These are phyloP conservation scores for Phytopythium montanum DNA, from an alignment of 352 stramenopile genomes.

Conservation along the genomic window DNA sequence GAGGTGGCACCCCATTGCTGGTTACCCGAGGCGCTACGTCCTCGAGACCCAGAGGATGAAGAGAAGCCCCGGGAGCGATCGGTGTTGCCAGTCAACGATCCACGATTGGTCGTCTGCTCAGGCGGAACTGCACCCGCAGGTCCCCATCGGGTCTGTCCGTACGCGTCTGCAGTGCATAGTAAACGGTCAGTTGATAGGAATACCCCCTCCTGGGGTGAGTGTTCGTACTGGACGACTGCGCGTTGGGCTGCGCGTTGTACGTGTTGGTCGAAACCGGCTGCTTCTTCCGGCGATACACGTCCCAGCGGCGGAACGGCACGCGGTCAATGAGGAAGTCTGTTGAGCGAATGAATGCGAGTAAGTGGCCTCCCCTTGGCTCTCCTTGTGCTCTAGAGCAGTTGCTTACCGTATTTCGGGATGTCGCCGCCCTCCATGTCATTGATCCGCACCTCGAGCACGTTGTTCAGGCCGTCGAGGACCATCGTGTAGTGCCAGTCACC, in stretches of 20 bases:
- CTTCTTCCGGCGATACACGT: slow-evolving; percentile 78
- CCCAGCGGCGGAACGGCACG: slow-evolving; percentile 78
- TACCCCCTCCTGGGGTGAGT: too few species aligned
- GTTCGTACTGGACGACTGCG: slow-evolving; percentile 28
- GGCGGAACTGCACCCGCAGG: slow-evolving; percentile 13
- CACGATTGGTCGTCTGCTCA: slow-evolving; percentile 8
- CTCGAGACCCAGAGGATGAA: neutral
- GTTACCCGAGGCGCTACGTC: slow-evolving; percentile 3
- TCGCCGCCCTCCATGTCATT: slow-evolving; percentile 73
- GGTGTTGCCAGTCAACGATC: slow-evolving; percentile 14
- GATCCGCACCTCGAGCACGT: slow-evolving; percentile 81
- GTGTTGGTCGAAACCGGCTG: slow-evolving; percentile 29
- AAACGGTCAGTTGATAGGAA: neutral
- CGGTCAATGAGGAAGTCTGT: slow-evolving; percentile 75
- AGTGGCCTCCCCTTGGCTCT: neutral
- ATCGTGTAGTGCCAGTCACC: slow-evolving; percentile 80
- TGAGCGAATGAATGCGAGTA: neutral
- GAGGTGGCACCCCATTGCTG: slow-evolving; percentile 1
- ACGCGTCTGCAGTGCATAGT: slow-evolving; percentile 28
- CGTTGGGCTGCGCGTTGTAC: slow-evolving; percentile 40
- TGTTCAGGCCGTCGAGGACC: slow-evolving; percentile 71
- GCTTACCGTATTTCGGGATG: slow-evolving; percentile 80
- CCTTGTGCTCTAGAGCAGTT: neutral
- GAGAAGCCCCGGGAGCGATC: slow-evolving; percentile 7
- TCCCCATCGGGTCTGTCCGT: slow-evolving; percentile 67